Percentiles rank a stretch among this genome's conserved stretches.
Evolutionary conservation across 345 rosid species (phyloP).

Genomic region (Syzygium jambos): DNA sequence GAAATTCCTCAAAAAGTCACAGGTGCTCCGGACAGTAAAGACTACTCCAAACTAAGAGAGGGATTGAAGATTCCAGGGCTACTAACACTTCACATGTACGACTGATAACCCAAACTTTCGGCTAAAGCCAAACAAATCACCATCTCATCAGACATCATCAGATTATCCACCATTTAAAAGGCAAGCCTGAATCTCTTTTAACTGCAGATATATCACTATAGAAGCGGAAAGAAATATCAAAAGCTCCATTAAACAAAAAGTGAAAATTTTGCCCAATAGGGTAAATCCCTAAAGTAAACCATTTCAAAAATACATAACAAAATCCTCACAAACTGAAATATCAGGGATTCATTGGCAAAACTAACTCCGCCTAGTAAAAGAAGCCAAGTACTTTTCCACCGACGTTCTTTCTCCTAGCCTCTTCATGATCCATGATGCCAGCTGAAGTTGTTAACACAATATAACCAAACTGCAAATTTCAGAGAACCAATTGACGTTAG

Average conservation of each 20-base stretch:
- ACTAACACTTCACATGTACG: neutral
- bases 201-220: neutral
- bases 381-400: conserved; percentile 14
- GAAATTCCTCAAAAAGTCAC: neutral
- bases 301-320: neutral
- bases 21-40: neutral
- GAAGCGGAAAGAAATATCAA: neutral
- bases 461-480: conserved; percentile 14
- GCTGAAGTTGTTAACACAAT: conserved; percentile 20
- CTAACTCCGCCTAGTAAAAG: conserved; percentile 5
- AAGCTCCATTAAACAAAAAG: neutral
- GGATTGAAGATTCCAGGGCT: neutral
- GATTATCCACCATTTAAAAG: neutral
- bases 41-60: neutral
- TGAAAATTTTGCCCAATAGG: neutral
- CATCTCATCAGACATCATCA: neutral
- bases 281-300: neutral
- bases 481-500: neutral
- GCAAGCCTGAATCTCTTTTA: neutral
- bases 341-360: neutral
- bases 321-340: neutral
- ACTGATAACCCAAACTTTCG: neutral
- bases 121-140: neutral
- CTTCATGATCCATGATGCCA: conserved; percentile 23
- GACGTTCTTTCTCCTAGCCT: conserved; percentile 12